Percentiles rank a stretch among this genome's conserved stretches.
phyloP scores from a whole-genome alignment of 441 rosid species.

The Adansonia gregorii region DNA sequence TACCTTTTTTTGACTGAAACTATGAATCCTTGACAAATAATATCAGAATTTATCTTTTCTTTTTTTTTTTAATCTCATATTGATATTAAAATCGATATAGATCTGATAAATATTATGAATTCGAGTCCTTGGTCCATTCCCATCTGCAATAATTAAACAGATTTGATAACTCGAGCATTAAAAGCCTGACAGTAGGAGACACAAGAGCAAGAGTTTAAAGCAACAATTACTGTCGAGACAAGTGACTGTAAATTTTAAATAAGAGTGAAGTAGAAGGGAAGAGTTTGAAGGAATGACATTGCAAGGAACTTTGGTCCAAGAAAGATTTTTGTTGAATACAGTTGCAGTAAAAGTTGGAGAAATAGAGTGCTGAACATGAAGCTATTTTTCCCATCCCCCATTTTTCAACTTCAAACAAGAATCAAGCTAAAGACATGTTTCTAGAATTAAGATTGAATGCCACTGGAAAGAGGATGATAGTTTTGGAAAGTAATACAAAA shows the following conservation, averaged over 20 bases:
- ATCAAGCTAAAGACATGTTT: neutral
- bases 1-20: too few species aligned
- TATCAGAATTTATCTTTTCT: too few species aligned
- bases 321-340: neutral
- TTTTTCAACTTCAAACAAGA: constrained; percentile 18
- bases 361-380: constrained; percentile 23
- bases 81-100: too few species aligned
- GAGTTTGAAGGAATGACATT: constrained; percentile 15
- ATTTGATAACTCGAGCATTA: constrained; percentile 56
- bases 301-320: constrained; percentile 17
- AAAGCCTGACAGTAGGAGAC: constrained; percentile 34
- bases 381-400: constrained; percentile 37
- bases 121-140: too few species aligned
- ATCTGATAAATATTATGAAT: too few species aligned
- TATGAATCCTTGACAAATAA: too few species aligned
- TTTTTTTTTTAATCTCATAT: too few species aligned
- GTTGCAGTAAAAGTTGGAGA: neutral
- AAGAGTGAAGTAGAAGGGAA: constrained; percentile 18
- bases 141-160: constrained; percentile 39
- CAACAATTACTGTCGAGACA: constrained; percentile 49
- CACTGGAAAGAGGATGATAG: neutral
- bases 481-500: neutral
- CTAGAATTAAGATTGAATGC: neutral
- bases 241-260: constrained; percentile 36
- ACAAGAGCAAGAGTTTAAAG: constrained; percentile 46